Conservation (phyloP, 2,329 filamentous ascomycete genomes). For the Neonectria magnoliae region DNA sequence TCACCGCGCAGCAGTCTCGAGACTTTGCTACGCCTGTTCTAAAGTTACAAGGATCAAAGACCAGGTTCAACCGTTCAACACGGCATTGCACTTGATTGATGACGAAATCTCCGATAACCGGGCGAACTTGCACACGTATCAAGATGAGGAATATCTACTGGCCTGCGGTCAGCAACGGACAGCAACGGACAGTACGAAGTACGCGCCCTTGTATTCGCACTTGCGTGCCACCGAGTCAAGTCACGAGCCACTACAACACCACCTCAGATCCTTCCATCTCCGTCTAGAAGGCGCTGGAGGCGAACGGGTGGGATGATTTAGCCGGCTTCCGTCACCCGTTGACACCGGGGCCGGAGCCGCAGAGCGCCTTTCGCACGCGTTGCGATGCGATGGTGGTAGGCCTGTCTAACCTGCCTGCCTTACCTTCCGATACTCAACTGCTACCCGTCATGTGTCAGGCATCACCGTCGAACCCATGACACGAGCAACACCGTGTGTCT, state of each 20-base stretch:
- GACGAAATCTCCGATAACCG: constrained; percentile 44
- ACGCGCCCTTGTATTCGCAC: constrained; percentile 7
- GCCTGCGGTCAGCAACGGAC: background rate
- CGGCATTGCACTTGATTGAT: constrained; percentile 29
- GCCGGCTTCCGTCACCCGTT: constrained; percentile 7
- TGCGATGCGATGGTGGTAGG: background rate
- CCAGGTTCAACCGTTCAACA: constrained; percentile 12
- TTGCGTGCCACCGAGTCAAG: background rate
- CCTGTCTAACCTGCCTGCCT: constrained; percentile 1
- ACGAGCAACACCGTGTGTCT: constrained; percentile 1
- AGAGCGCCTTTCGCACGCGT: background rate
- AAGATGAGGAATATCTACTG: constrained; percentile 19
- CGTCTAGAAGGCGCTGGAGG: constrained; percentile 5
- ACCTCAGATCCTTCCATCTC: background rate
- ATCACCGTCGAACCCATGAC: constrained; percentile 17
- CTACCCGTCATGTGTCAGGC: constrained; percentile 21
- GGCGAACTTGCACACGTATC: constrained; percentile 25
- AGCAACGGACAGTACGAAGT: background rate
- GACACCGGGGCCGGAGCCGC: background rate
- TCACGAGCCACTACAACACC: background rate
- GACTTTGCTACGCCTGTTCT: background rate
- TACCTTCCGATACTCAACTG: constrained; percentile 14
- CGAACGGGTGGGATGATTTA: constrained; percentile 5
- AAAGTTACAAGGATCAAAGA: constrained; percentile 19
- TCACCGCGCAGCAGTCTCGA: constrained; percentile 3